Evolutionary conservation across 768 basidiomycete species (phyloP).

Genomic region (Phylloporus sp.): DNA sequence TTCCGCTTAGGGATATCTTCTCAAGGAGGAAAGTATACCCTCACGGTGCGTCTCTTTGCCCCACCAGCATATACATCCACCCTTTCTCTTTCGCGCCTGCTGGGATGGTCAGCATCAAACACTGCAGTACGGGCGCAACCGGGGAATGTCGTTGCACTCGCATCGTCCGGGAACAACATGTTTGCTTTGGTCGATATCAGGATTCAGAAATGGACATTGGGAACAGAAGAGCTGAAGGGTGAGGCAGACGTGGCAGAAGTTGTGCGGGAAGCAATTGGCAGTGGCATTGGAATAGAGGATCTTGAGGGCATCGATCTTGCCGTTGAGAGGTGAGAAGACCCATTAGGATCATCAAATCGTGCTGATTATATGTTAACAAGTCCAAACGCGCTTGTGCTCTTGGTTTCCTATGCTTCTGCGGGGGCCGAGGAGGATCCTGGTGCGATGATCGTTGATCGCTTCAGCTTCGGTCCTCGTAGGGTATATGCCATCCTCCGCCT

Average conservation of each 20-base stretch:
- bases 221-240: conserved; percentile 52
- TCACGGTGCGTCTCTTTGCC: conserved; percentile 58
- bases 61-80: conserved; percentile 41
- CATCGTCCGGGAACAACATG: conserved; percentile 50
- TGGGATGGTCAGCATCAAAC: conserved; percentile 39
- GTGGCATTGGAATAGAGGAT: conserved; percentile 50
- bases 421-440: conserved; percentile 40
- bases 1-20: conserved; percentile 65
- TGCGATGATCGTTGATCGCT: conserved; percentile 32
- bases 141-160: conserved; percentile 65
- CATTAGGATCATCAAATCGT: neutral
- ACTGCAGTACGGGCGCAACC: conserved; percentile 40
- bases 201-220: conserved; percentile 60
- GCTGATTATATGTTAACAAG: conserved; percentile 29
- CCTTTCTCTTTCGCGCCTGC: conserved; percentile 41
- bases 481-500: conserved; percentile 62
- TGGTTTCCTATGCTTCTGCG: conserved; percentile 63
- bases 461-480: conserved; percentile 48
- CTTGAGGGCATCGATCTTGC: conserved; percentile 72
- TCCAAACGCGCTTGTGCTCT: conserved; percentile 50
- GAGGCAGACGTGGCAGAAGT: conserved; percentile 55
- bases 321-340: conserved; percentile 46
- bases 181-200: conserved; percentile 68
- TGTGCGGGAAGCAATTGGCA: conserved; percentile 45
- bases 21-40: conserved; percentile 62